Evolutionary conservation across 2,329 filamentous ascomycete genomes (phyloP).

Genomic region (Trichoderma afroharzianum): DNA sequence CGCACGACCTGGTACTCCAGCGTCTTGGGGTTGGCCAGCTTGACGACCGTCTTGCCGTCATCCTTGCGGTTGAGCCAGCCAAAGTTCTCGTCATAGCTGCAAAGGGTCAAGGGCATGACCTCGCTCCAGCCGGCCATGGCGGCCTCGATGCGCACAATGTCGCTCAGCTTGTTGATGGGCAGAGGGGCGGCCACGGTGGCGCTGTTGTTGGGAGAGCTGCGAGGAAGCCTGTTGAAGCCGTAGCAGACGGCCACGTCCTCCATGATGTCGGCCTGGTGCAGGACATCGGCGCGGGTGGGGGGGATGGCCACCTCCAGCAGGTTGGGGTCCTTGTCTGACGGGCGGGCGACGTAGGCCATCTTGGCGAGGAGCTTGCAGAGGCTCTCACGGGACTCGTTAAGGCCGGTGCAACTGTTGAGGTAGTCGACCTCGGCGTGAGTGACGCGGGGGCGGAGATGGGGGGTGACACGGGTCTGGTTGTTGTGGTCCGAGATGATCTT

Average conservation of each 20-base stretch:
- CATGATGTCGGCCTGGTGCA: slow-evolving; percentile 98
- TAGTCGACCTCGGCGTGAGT: slow-evolving; percentile 86
- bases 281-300: slow-evolving; percentile 85
- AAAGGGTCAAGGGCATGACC: slow-evolving; percentile 92
- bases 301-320: slow-evolving; percentile 80
- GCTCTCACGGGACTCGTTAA: slow-evolving; percentile 67
- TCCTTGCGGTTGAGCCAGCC: slow-evolving; percentile 88
- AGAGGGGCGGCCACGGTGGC: slow-evolving; percentile 84
- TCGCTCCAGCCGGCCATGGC: slow-evolving; percentile 96
- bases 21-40: slow-evolving; percentile 89
- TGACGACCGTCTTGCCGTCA: slow-evolving; percentile 76
- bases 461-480: slow-evolving; percentile 73
- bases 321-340: slow-evolving; percentile 65
- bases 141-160: slow-evolving; percentile 84
- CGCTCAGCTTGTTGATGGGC: slow-evolving; percentile 87
- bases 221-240: slow-evolving; percentile 93
- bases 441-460: slow-evolving; percentile 71
- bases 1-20: slow-evolving; percentile 90
- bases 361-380: slow-evolving; percentile 79
- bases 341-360: slow-evolving; percentile 83
- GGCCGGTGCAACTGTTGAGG: slow-evolving; percentile 87
- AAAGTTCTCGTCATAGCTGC: slow-evolving; percentile 98
- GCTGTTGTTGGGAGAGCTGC: slow-evolving; percentile 79
- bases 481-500: slow-evolving; percentile 93
- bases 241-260: slow-evolving; percentile 96